phyloP scores from a whole-genome alignment of 306 rosid genomes.

The Medicago arabica region DNA sequence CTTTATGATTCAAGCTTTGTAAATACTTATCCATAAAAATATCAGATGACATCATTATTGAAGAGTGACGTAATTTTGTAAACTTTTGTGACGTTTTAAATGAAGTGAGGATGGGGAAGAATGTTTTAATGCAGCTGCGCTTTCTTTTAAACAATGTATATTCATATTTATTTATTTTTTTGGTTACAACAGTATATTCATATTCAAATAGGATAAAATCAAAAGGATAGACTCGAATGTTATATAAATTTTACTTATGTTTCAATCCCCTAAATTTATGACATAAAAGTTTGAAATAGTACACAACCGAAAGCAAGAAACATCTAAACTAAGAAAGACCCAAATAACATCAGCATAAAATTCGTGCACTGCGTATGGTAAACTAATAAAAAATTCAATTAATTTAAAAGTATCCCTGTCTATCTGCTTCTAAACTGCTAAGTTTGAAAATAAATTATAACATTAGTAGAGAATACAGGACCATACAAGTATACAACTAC shows the following conservation, averaged over 20 bases:
- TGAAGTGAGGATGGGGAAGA: background rate
- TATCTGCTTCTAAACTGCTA: conserved; percentile 26
- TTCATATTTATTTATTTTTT: background rate
- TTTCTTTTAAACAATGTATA: too few species aligned
- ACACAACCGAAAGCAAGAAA: background rate
- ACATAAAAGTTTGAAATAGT: background rate
- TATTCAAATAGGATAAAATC: too few species aligned
- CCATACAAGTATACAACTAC: conserved; percentile 8
- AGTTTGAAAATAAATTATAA: conserved; percentile 32
- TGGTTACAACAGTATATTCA: too few species aligned
- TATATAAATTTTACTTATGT: too few species aligned
- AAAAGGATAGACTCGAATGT: too few species aligned
- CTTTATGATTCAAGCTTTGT: background rate
- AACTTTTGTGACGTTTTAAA: background rate
- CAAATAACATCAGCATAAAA: background rate
- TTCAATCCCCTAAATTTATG: background rate
- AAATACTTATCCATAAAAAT: background rate
- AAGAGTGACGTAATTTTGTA: background rate
- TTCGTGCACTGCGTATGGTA: background rate
- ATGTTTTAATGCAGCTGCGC: background rate
- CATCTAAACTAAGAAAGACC: background rate
- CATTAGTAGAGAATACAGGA: conserved; percentile 31
- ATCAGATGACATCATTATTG: background rate
- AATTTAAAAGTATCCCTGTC: conserved; percentile 14
- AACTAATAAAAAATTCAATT: conserved; percentile 15